Evolutionary conservation across 225 moss, liverwort and hornwort species (phyloP), one percentile per base, ranked within the genome.

Genomic region (Physcomitrellopsis africana): DNA sequence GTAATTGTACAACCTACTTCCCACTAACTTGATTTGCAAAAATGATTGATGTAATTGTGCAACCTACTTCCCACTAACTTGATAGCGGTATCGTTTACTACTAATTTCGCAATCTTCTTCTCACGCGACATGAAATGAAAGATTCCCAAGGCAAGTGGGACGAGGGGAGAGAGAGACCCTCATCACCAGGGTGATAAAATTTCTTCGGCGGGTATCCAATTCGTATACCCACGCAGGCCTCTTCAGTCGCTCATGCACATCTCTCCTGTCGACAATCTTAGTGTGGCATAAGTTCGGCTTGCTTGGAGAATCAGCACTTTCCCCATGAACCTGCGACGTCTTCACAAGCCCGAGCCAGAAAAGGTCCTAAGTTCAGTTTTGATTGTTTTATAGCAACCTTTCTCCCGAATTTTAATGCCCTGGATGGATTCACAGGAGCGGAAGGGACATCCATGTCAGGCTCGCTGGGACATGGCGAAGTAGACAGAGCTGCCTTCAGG

Each of bases 231-330:
- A 92, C 64, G 86, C 22, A 2, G 95, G 60, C 72, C 95, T 75
- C 72, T 85, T 84, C 51, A 99, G 71, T 26, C 94, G 83, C 81
- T 94, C 95, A 51, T 89, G 91, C 11, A 99, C 90, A 74, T 99
- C 95, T n/a, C 23, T 81, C 80, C 72, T 74, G 60, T 95, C 97
- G 3, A 93, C 92, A 0, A 92, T 82, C 32, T 90, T 92, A 93
- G 16, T 88, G 7, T 4, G 4, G 82, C 15, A 99, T 89, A 24
- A 99, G 83, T 10, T 83, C 86, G 0, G 77, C 32, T 37, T 37
- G 32, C 32, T 7, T 5, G 7, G 7, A 37, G 32, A 37, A 37
- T 2, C 32, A 37, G 32, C 32, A 37, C 5, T 37, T 37, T 20
- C 41, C 10, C 47, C 14, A 72, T 15, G 51, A 37, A 37, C 32